Evolutionary conservation across 1,139 yeast species (phyloP), one percentile per base, ranked within the genome.

Genomic region (Diutina rugosa): DNA sequence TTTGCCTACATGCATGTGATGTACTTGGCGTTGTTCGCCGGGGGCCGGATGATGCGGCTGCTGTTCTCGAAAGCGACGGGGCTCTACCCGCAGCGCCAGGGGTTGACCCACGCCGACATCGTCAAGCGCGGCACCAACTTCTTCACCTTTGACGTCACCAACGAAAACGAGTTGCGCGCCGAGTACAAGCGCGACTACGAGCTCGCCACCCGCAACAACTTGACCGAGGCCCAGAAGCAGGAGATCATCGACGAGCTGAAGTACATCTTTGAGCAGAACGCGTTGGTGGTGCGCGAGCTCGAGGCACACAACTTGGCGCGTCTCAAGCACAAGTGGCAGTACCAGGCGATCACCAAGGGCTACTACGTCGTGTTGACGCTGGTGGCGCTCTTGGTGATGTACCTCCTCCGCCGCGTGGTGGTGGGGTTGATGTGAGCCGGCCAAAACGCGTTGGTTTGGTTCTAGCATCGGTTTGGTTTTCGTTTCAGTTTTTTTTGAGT

Each of bases 1-100:
- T 73, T 89, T 58, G 95, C 96, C n/a, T 88, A 88, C 69, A 80
- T 89, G 72, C 96, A 88, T 66, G 95, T 87, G 53, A 79, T 88
- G 83, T 89, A 89, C 69, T 73, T 88, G 65, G 96, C 95, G 1
- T 76, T 89, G 55, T 89, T 89, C 71, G 96, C 96, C 6, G 96
- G 96, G 55, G 96, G 95, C 35, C 76, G 85, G 61, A 77, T 88
- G 56, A 79, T 88, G 82, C 74, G 86, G 59, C 83, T 90, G 1
- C 79, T 83, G 26, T 69, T 88, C 46, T 76, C 85, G 55, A 81
- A 78, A 63, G 84, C 90, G 41, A 73, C 85, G 4, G 90, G 91
- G 1, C 71, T 88, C 59, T 87, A 87, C 74, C 95, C 95, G 5
- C 83, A 83, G 61, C 80, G 84, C 57, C 79, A 80, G 56, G 88